Base-by-base conservation (phyloP, 2,329 filamentous ascomycete species). In the Apiospora malaysiana region DNA sequence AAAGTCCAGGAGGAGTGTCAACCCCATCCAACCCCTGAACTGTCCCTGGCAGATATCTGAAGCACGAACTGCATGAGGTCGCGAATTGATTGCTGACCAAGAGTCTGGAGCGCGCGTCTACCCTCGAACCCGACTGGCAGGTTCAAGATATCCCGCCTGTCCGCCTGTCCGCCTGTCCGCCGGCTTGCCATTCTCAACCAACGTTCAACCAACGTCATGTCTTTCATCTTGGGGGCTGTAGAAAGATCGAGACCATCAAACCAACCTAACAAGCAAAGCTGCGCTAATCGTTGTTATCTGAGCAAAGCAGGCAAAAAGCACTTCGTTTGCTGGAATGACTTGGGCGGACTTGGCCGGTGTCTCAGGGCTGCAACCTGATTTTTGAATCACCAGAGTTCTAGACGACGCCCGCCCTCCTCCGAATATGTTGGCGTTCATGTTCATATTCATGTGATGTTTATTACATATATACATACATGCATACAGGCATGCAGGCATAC, bases 41-140 rank as follows among this genome's bases (percentile, higher is more conserved):
- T 32, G 56, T 25, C 65, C 65, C 43, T 67, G 65, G 42, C 65
- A 43, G 40, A 27, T n/a, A 67, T 23, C 65, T 67, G 65, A 67
- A 27, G 40, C 65, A 67, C 27, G 40, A 67, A 67, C 40, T 67
- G 65, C 65, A 27, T 45, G 65, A 67, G 25, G 56, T 40, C 9
- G 56, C 56, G 21, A n/a, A 18, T 63, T 63, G 37, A 63, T 63
- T 63, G 56, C 32, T 32, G 56, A 67, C 56, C 56, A 40, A 63
- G 21, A 40, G 51, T 2, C 42, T 45, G 21, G 45, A 47, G 56
- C 56, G 56, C 56, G 56, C 56, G 56, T 63, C 32, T 63, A 63
- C 56, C 56, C 56, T 63, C 18, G 56, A 21, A 14, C n/a, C 56
- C 32, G 56, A 63, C 56, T 63, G 56, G 56, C 56, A 63, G 56